A percentile compares a stretch with the other conserved stretches of the same genome.
phyloP scores from a whole-genome alignment of 768 basidiomycete species.

The Candolleomyces eurysporus region DNA sequence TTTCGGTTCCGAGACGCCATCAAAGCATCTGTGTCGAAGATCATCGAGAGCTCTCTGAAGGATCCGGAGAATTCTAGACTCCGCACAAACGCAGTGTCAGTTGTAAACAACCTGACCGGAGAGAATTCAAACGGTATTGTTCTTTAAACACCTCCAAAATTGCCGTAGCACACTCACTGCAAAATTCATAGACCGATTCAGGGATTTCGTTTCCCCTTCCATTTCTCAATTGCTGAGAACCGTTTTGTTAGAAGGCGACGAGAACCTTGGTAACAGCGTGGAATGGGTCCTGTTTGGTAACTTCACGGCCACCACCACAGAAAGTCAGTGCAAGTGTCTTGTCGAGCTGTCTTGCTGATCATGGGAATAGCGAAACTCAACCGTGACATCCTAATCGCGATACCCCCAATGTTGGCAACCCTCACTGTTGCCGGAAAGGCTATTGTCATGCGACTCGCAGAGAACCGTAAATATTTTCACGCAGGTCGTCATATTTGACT shows the following conservation, averaged over 20 bases:
- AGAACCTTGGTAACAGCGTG: neutral
- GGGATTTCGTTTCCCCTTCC: neutral
- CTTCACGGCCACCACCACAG: too few species aligned
- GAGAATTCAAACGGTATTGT: neutral
- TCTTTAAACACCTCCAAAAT: neutral
- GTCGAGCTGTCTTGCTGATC: neutral
- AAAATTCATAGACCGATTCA: neutral
- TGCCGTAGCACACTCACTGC: neutral
- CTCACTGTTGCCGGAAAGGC: neutral
- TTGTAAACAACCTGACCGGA: neutral
- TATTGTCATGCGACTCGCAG: neutral
- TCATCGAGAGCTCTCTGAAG: neutral
- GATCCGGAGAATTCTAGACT: neutral
- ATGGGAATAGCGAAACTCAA: neutral
- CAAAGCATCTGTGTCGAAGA: neutral
- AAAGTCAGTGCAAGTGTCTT: neutral
- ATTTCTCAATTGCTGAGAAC: neutral
- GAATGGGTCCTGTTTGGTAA: neutral
- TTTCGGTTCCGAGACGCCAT: neutral
- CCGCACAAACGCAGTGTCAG: neutral
- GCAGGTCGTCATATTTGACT: neutral
- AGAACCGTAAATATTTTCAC: neutral
- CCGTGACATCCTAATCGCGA: neutral
- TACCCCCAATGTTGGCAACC: neutral
- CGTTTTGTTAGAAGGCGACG: neutral